A percentile compares a stretch with the other conserved stretches of the same genome.
Evolutionary conservation across 257 asterid genomes (phyloP).

Genomic region (Solanum pinnatisectum): DNA sequence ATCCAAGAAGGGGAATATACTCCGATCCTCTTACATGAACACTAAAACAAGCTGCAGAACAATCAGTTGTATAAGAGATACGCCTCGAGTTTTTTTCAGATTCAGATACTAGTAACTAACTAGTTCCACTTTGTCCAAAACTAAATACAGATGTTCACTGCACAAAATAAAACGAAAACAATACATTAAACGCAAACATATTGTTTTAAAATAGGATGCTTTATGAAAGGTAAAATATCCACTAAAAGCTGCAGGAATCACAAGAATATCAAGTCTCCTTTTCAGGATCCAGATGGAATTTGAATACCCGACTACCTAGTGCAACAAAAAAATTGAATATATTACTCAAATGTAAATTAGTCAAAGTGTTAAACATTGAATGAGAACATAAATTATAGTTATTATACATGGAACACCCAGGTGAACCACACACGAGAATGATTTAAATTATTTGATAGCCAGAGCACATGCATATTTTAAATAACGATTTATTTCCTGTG

Average conservation of each 20-base stretch:
- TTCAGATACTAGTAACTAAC: background rate
- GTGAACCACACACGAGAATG: background rate
- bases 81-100: background rate
- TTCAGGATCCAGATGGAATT: background rate
- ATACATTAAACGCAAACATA: background rate
- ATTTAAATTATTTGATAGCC: background rate
- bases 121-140: background rate
- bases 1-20: constrained; percentile 66
- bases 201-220: background rate
- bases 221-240: background rate
- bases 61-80: background rate
- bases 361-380: background rate
- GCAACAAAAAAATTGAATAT: background rate
- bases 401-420: background rate
- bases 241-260: background rate
- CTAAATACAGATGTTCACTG: background rate
- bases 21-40: constrained; percentile 95
- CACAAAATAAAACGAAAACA: background rate
- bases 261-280: background rate
- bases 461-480: background rate
- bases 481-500: background rate
- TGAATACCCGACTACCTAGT: background rate
- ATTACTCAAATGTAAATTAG: background rate
- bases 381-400: background rate
- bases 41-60: constrained; percentile 75